Evolutionary conservation across 2,329 filamentous ascomycete species (phyloP).

Genomic region (Claviceps sorghi): DNA sequence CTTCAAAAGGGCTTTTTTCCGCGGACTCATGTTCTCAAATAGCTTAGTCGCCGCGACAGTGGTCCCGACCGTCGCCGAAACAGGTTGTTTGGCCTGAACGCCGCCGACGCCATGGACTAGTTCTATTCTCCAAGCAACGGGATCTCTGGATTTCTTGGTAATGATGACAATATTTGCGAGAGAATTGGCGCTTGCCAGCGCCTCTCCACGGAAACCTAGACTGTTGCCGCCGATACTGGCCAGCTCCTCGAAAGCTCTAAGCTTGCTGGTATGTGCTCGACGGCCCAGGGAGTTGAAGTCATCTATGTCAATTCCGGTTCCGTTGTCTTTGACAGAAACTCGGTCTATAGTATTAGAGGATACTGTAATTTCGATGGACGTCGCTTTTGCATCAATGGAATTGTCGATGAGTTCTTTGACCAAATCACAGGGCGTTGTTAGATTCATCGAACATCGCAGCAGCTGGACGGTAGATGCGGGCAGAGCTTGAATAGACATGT

Average conservation of each 20-base stretch:
- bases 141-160: slow-evolving; percentile 48
- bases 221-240: slow-evolving; percentile 37
- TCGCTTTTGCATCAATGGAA: slow-evolving; percentile 56
- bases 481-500: slow-evolving; percentile 37
- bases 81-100: slow-evolving; percentile 15
- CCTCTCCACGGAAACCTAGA: slow-evolving; percentile 66
- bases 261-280: slow-evolving; percentile 60
- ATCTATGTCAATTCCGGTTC: slow-evolving; percentile 49
- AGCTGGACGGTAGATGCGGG: slow-evolving; percentile 35
- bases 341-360: slow-evolving; percentile 52
- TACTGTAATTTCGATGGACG: slow-evolving; percentile 48
- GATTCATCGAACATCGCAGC: slow-evolving; percentile 45
- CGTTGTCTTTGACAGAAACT: slow-evolving; percentile 60
- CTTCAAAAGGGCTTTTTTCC: slow-evolving; percentile 43
- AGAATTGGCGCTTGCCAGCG: slow-evolving; percentile 50
- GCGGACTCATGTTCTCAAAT: slow-evolving; percentile 47
- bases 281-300: slow-evolving; percentile 50
- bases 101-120: slow-evolving; percentile 23
- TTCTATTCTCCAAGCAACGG: slow-evolving; percentile 37
- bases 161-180: slow-evolving; percentile 46
- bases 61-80: slow-evolving; percentile 50
- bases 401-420: slow-evolving; percentile 72
- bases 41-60: slow-evolving; percentile 47
- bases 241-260: slow-evolving; percentile 49
- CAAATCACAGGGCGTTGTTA: slow-evolving; percentile 44